These are phyloP conservation scores for Amesomyces nigricolor DNA, from an alignment of 2,329 filamentous ascomycete species.

Conservation along the genomic window DNA sequence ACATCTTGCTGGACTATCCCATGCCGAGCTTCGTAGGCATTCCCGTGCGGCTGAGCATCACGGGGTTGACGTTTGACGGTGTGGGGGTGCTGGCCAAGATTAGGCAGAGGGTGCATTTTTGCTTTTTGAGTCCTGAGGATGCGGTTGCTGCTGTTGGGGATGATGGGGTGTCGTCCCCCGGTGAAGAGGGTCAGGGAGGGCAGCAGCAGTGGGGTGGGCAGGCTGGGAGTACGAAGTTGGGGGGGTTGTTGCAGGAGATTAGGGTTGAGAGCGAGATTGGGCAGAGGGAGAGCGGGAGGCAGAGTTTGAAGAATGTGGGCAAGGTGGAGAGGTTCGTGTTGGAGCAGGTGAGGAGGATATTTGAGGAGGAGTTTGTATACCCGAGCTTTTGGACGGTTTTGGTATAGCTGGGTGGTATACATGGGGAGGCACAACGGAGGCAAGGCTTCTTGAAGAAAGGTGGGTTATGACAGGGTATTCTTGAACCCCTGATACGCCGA, in stretches of 20 bases:
- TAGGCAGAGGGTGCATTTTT: conserved; percentile 82
- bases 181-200: conserved; percentile 36
- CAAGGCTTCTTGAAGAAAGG: too few relatives aligned
- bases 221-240: conserved; percentile 41
- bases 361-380: conserved; percentile 98
- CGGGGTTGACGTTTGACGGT: conserved; percentile 89
- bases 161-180: conserved; percentile 23
- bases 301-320: conserved; percentile 95
- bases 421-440: too few relatives aligned
- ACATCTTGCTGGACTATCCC: conserved; percentile 94
- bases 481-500: conserved; percentile 94
- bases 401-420: conserved; percentile 38
- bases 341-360: conserved; percentile 92
- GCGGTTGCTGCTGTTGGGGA: conserved; percentile 64
- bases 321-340: conserved; percentile 98
- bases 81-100: conserved; percentile 91
- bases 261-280: conserved; percentile 97
- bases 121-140: conserved; percentile 89
- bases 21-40: conserved; percentile 98
- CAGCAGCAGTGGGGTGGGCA: conserved; percentile 12
- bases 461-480: conserved; percentile 55
- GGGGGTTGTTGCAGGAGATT: conserved; percentile 83
- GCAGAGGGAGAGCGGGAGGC: conserved; percentile 81
- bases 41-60: conserved; percentile 89
- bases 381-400: conserved; percentile 98